These are phyloP conservation scores for Melanomma pulvis-pyrius DNA, from an alignment of 495 filamentous ascomycete genomes.

Conservation along the genomic window DNA sequence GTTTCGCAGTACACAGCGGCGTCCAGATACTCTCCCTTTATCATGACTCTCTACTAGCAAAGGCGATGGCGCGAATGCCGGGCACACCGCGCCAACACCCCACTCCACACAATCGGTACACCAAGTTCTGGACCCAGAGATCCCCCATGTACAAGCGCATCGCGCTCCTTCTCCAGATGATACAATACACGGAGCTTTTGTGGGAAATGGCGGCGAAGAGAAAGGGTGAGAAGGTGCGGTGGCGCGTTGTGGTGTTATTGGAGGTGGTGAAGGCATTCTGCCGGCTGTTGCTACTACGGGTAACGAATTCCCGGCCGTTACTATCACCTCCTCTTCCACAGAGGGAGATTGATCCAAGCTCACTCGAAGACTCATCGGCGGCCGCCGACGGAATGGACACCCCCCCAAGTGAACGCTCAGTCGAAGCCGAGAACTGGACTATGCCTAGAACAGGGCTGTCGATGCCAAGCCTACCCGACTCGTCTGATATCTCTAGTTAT, in stretches of 20 bases:
- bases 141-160: constrained; percentile 75
- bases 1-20: constrained; percentile 68
- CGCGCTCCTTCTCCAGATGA: constrained; percentile 79
- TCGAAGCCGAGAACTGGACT: constrained; percentile 66
- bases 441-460: constrained; percentile 92
- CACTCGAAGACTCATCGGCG: constrained; percentile 55
- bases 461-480: constrained; percentile 77
- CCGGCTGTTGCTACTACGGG: constrained; percentile 75
- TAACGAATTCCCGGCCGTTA: constrained; percentile 83
- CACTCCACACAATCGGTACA: constrained; percentile 84
- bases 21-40: constrained; percentile 91
- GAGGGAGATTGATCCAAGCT: constrained; percentile 69
- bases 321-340: constrained; percentile 85
- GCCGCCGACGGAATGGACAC: constrained; percentile 45
- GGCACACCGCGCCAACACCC: constrained; percentile 54
- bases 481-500: constrained; percentile 78
- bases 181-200: constrained; percentile 88
- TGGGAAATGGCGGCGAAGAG: constrained; percentile 87
- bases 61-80: constrained; percentile 56
- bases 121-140: constrained; percentile 79
- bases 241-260: constrained; percentile 86
- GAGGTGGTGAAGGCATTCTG: constrained; percentile 88
- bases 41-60: constrained; percentile 85
- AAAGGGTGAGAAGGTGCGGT: constrained; percentile 77
- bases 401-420: constrained; percentile 50